These are phyloP conservation scores for Macrolepiota dolichaula DNA, from an alignment of 768 basidiomycete species.

Conservation along the genomic window DNA sequence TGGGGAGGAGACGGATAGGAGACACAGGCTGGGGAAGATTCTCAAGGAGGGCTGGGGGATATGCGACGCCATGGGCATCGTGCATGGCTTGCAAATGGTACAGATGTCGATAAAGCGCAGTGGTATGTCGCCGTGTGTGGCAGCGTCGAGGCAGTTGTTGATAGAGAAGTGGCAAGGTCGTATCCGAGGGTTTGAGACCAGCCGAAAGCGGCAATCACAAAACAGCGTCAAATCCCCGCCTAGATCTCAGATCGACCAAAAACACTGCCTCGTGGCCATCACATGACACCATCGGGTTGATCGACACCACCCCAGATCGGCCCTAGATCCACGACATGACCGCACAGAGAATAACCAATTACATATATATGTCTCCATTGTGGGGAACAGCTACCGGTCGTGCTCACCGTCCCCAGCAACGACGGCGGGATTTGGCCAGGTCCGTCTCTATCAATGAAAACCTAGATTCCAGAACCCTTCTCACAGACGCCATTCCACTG, in stretches of 20 bases:
- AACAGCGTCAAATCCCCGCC: slow-evolving; percentile 10
- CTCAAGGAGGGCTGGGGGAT: slow-evolving; percentile 22
- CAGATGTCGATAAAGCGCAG: not conserved
- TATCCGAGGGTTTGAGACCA: slow-evolving; percentile 6
- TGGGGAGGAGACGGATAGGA: slow-evolving; percentile 31
- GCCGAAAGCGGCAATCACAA: slow-evolving; percentile 6
- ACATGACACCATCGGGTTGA: slow-evolving; percentile 2
- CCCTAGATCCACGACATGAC: not conserved
- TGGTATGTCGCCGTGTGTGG: not conserved
- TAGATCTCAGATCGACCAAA: slow-evolving; percentile 6
- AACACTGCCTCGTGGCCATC: slow-evolving; percentile 10
- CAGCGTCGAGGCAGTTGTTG: slow-evolving; percentile 3
- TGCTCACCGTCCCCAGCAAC: not conserved
- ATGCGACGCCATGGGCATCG: slow-evolving; percentile 20
- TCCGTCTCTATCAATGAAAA: not conserved
- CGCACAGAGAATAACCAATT: not conserved
- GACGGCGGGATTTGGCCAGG: not conserved
- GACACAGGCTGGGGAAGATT: slow-evolving; percentile 17
- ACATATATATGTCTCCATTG: not conserved
- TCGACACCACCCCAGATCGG: slow-evolving; percentile 5
- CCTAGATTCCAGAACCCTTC: not conserved
- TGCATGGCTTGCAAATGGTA: not conserved
- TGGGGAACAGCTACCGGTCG: not conserved
- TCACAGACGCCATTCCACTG: slow-evolving; percentile 2
- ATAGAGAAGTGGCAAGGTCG: not conserved